These are phyloP conservation scores for Penicillium aurantiogriseum DNA, from an alignment of 2,329 filamentous ascomycete genomes.

Conservation along the genomic window DNA sequence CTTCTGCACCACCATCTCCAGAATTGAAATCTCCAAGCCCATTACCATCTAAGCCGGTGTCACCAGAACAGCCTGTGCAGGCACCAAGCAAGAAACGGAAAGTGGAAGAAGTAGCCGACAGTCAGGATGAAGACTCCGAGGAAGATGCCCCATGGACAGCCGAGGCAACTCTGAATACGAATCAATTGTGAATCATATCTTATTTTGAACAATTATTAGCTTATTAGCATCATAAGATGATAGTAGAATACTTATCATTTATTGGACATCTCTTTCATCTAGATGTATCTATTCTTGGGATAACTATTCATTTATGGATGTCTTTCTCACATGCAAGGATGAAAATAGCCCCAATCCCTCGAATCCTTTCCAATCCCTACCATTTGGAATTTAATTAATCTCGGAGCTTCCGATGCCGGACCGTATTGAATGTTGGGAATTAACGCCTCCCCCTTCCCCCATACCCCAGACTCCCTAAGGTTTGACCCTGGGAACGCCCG, in stretches of 20 bases:
- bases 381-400: no score
- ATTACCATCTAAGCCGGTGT: neutral
- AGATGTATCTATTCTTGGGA: neutral
- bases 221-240: neutral
- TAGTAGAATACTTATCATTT: neutral
- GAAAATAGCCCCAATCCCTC: neutral
- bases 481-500: neutral
- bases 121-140: conserved; percentile 44
- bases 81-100: conserved; percentile 42
- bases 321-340: neutral
- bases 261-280: neutral
- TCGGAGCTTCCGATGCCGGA: neutral
- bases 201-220: neutral
- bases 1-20: conserved; percentile 2
- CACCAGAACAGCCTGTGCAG: neutral
- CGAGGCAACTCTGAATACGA: conserved; percentile 7
- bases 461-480: neutral
- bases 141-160: conserved; percentile 30
- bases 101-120: conserved; percentile 45
- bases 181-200: neutral
- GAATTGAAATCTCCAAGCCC: neutral
- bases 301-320: neutral
- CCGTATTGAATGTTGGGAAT: neutral
- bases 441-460: neutral
- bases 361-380: neutral